These are phyloP conservation scores for Suillus clintonianus DNA, from an alignment of 768 basidiomycete species.

Conservation along the genomic window DNA sequence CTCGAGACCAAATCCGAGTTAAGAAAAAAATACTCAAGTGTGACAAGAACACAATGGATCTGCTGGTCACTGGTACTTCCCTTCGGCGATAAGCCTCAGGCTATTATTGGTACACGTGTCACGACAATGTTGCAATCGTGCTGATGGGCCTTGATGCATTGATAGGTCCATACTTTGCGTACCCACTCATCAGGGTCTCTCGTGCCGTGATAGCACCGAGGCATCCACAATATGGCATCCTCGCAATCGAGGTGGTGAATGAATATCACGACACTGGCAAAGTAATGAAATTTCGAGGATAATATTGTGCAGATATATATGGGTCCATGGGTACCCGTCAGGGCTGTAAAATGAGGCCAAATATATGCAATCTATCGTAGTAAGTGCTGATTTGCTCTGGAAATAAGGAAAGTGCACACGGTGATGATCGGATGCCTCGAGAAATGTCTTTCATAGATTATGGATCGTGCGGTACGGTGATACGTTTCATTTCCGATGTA, in stretches of 20 bases:
- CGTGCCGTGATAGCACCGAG: neutral
- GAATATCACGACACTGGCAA: neutral
- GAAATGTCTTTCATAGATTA: neutral
- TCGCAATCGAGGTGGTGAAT: neutral
- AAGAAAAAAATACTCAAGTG: neutral
- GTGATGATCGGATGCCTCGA: neutral
- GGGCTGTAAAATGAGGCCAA: neutral
- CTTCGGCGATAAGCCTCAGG: neutral
- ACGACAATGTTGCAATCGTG: neutral
- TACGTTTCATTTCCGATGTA: slow-evolving; percentile 6
- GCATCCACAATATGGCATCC: neutral
- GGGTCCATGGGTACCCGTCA: neutral
- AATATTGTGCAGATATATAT: neutral
- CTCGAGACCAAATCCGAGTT: neutral
- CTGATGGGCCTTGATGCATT: too few relatives aligned
- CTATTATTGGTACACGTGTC: neutral
- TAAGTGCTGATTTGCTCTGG: neutral
- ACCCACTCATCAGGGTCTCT: neutral
- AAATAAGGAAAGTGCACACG: neutral
- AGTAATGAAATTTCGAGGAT: neutral
- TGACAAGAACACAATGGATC: neutral
- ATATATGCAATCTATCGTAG: neutral
- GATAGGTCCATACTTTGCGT: neutral
- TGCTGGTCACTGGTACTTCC: neutral
- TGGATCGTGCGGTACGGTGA: neutral